Percentiles rank a stretch among this genome's conserved stretches.
Evolutionary conservation across 2,329 filamentous ascomycete species (phyloP).

Genomic region (Fusarium irregulare): DNA sequence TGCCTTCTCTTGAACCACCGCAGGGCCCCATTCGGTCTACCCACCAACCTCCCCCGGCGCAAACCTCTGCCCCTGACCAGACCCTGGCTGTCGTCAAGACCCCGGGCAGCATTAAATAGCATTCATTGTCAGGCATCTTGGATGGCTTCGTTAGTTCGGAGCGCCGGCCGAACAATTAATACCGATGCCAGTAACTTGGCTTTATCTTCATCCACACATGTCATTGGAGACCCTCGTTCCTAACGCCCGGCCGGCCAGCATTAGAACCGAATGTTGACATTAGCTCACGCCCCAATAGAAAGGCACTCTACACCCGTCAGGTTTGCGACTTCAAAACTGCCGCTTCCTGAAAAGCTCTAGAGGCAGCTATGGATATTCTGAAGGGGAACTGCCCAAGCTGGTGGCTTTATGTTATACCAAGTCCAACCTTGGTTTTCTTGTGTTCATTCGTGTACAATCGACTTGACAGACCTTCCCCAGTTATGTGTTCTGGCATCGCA

Average conservation of each 20-base stretch:
- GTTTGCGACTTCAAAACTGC: slow-evolving; percentile 20
- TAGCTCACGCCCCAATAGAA: slow-evolving; percentile 21
- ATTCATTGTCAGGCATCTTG: slow-evolving; percentile 10
- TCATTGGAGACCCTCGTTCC: slow-evolving; percentile 25
- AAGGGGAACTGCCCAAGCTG: not conserved
- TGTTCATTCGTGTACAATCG: slow-evolving; percentile 19
- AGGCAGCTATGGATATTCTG: not conserved
- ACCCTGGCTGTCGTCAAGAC: slow-evolving; percentile 1
- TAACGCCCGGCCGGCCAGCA: not conserved
- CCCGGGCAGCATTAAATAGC: slow-evolving; percentile 3
- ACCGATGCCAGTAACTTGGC: slow-evolving; percentile 16
- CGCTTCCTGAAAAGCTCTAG: slow-evolving; percentile 21
- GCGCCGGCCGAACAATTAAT: slow-evolving; percentile 24
- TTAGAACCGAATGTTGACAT: slow-evolving; percentile 8
- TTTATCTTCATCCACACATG: slow-evolving; percentile 7
- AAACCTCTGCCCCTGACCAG: not conserved
- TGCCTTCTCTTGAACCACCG: slow-evolving; percentile 41
- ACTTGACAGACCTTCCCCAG: slow-evolving; percentile 2
- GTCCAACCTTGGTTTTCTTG: slow-evolving; percentile 10
- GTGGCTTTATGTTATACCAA: not conserved
- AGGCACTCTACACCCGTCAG: slow-evolving; percentile 16
- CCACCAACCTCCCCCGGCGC: slow-evolving; percentile 20
- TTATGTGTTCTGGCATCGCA: not conserved
- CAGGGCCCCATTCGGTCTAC: slow-evolving; percentile 23
- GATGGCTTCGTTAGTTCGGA: slow-evolving; percentile 25